A percentile compares a stretch with the other conserved stretches of the same genome.
Evolutionary conservation across 2,329 filamentous ascomycete species (phyloP).

Genomic region (Periconia sp.): DNA sequence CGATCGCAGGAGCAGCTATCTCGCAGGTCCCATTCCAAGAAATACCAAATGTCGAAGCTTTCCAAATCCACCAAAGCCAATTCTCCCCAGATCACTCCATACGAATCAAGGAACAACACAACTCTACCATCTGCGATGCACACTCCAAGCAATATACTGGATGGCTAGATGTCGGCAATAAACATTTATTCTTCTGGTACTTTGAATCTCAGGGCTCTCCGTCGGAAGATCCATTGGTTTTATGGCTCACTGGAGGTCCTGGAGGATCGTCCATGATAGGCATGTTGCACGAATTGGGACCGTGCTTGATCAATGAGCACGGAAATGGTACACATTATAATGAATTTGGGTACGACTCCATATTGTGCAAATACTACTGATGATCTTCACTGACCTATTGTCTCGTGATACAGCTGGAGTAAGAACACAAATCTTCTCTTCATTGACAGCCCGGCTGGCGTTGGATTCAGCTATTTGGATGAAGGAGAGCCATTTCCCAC

Average conservation of each 20-base stretch:
- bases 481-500: constrained; percentile 40
- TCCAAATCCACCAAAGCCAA: constrained; percentile 38
- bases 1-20: constrained; percentile 12
- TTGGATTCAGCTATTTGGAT: constrained; percentile 49
- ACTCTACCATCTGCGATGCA: constrained; percentile 40
- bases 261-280: constrained; percentile 46
- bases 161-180: constrained; percentile 45
- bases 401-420: no score
- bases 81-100: constrained; percentile 41
- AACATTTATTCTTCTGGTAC: constrained; percentile 57
- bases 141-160: constrained; percentile 44
- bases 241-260: constrained; percentile 52
- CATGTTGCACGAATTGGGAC: constrained; percentile 45
- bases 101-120: constrained; percentile 42
- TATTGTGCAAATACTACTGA: no score
- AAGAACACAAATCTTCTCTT: constrained; percentile 46
- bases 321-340: constrained; percentile 48
- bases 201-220: constrained; percentile 49
- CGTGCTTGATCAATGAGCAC: constrained; percentile 46
- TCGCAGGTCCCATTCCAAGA: constrained; percentile 40
- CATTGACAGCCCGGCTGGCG: constrained; percentile 47
- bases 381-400: no score
- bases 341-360: no score
- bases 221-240: constrained; percentile 43
- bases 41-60: constrained; percentile 32